Evolutionary conservation across 208 protist genomes (phyloP), one percentile per base, ranked within the genome.

Genomic region (Wallacemonas rigidus): DNA sequence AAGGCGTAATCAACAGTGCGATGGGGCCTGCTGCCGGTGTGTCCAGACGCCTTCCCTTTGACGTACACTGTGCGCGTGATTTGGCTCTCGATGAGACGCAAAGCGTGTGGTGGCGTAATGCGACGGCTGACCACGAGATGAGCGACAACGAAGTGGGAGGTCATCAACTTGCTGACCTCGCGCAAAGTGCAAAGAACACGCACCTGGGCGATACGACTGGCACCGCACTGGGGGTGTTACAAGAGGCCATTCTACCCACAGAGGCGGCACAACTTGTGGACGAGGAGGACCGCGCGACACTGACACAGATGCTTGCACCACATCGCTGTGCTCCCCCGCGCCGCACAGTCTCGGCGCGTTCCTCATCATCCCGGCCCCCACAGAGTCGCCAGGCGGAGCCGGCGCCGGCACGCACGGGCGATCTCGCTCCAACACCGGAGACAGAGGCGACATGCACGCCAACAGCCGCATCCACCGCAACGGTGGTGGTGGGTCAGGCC

Each of bases 31-130:
- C 67, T 12, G 4, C 67, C 11, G n/a, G 26, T 5, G 47, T 26
- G 26, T 36, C 51, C 14, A 3, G 51, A 35, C 50, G n/a, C 39
- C 44, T 62, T 8, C 47, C 55, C 12, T 64, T 62, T 35, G 68
- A 56, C 26, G 38, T 47, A 36, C 55, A 57, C 41, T 70, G 65
- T n/a, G 54, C 47, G 26, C 41, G 54, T 35, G 50, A 57, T 15
- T 15, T 60, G 39, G 65, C 68, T 12, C 7, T 53, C 39, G 55
- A 57, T 12, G 55, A 58, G 68, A 72, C 68, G 50, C 68, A 72
- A 38, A 72, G 38, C 14, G 57, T 40, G 38, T 72, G 51, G 68
- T 53, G 53, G 47, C 58, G 39, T 26, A 1, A 39, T 0, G 64
- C 41, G 14, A 36, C 26, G 53, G 53, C 15, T 7, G 53, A 6